Evolutionary conservation across 345 rosid genomes (phyloP).

Genomic region (Aquilaria sinensis): DNA sequence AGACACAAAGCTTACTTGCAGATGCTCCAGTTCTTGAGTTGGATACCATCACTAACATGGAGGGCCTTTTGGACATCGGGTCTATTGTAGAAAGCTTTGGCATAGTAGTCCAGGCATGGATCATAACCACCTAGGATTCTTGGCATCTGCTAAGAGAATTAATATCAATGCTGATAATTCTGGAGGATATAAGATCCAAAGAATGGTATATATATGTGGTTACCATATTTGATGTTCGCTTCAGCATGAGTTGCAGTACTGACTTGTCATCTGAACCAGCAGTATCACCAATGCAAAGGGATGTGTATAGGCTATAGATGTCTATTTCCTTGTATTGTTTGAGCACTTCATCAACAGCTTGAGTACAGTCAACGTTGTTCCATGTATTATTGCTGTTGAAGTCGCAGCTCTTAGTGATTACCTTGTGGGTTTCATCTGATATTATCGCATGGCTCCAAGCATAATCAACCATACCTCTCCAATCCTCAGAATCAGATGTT

Average conservation of each 20-base stretch:
- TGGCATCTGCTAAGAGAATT: slow-evolving; percentile 38
- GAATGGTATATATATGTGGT: neutral
- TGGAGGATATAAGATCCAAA: neutral
- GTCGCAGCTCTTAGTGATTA: slow-evolving; percentile 45
- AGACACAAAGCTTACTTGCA: slow-evolving; percentile 59
- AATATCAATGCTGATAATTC: too few relatives aligned
- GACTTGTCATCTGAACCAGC: slow-evolving; percentile 22
- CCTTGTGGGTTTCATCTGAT: slow-evolving; percentile 71
- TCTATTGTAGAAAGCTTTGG: slow-evolving; percentile 66
- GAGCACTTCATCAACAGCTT: slow-evolving; percentile 52
- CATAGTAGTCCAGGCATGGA: slow-evolving; percentile 77
- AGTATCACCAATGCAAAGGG: slow-evolving; percentile 42
- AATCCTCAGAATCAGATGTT: slow-evolving; percentile 67
- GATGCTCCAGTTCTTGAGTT: slow-evolving; percentile 72
- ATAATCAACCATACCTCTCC: slow-evolving; percentile 78
- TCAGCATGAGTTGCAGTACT: slow-evolving; percentile 25
- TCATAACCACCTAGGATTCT: slow-evolving; percentile 79
- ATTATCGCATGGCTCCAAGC: slow-evolving; percentile 96
- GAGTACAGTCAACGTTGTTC: slow-evolving; percentile 44
- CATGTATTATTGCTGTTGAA: slow-evolving; percentile 56
- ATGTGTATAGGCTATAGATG: slow-evolving; percentile 74
- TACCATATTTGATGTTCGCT: slow-evolving; percentile 45
- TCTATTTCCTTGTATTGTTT: slow-evolving; percentile 70
- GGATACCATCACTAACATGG: slow-evolving; percentile 65
- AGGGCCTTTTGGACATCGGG: slow-evolving; percentile 79